Evolutionary conservation across 805 yeast species (phyloP), one percentile per base, ranked within the genome.

Genomic region (Lipomyces yamadae): DNA sequence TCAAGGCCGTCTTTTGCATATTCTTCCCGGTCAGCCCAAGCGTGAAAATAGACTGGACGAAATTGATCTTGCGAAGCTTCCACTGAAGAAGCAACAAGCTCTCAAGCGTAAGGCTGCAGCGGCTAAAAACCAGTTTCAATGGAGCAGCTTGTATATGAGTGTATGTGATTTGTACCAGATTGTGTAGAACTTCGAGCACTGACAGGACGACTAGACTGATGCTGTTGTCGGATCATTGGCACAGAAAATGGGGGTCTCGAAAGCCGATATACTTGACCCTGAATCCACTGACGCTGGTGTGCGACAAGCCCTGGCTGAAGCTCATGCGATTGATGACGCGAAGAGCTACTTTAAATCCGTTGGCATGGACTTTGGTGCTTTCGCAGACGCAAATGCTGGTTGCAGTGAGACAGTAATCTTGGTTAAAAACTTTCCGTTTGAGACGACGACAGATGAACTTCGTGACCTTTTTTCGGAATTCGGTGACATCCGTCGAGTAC

Each of bases 221-320:
- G 97, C 98, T 0, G 96, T 95, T 11, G 81, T 95, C 78, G 94
- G 92, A 59, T 88, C 95, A 62, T 95, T 92, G 55, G 97, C 98
- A 1, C 76, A 85, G 6, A 89, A 89, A 73, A 78, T 95, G 78
- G 98, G 98, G 6, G 81, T 95, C 60, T 76, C 87, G 34, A 95
- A 94, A 77, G 83, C 95, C 6, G 91, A 92, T 65, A 83, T 95
- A 74, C 85, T 95, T 68, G 96, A 95, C 77, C 94, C 97, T 0
- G 90, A 91, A 72, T 91, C 88, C 70, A 84, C 96, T 6, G 87
- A 83, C 67, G 89, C 97, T 61, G 98, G 97, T 0, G 98, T 95
- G 13, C 91, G 93, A 76, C 98, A 93, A 78, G 98, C 99, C 0
- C 83, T 95, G 70, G 98, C 99, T 0, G 99, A 95, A 80, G 96